Evolutionary conservation across 495 filamentous ascomycete species (phyloP).

Genomic region (Parathielavia hyrcaniae): DNA sequence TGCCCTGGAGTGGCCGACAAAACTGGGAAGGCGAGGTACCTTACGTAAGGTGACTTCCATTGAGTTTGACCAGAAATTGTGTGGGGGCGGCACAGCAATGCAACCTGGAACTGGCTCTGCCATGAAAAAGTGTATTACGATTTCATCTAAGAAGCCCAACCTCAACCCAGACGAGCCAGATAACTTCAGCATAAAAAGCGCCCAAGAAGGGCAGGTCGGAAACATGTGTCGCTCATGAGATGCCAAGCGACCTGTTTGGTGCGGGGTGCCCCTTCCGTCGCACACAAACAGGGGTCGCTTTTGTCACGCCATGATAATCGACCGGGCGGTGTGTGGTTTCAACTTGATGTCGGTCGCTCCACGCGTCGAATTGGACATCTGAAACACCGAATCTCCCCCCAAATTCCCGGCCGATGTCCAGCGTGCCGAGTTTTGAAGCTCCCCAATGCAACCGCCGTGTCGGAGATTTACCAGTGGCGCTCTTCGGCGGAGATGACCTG

Average conservation of each 20-base stretch:
- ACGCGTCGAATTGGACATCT: background rate
- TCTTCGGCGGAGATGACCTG: background rate
- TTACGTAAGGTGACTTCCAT: too few species aligned
- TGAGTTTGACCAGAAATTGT: background rate
- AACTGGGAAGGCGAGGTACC: background rate
- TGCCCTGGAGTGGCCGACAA: background rate
- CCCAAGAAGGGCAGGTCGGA: background rate
- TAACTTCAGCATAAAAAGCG: background rate
- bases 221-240: conserved; percentile 9
- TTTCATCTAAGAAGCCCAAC: background rate
- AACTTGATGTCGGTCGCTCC: background rate
- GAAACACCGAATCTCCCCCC: conserved; percentile 2
- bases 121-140: too few species aligned
- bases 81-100: too few species aligned
- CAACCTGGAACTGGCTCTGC: too few species aligned
- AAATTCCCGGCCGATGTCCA: background rate
- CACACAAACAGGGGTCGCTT: conserved; percentile 1
- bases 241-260: conserved; percentile 11
- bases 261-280: background rate
- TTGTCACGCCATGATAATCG: conserved; percentile 4
- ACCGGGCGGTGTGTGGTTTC: conserved; percentile 1
- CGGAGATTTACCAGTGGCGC: conserved; percentile 9
- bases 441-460: conserved; percentile 11
- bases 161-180: background rate
- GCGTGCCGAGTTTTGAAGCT: conserved; percentile 10